Conservation (phyloP, 2,329 filamentous ascomycete genomes). For the Fusarium coffeatum region DNA sequence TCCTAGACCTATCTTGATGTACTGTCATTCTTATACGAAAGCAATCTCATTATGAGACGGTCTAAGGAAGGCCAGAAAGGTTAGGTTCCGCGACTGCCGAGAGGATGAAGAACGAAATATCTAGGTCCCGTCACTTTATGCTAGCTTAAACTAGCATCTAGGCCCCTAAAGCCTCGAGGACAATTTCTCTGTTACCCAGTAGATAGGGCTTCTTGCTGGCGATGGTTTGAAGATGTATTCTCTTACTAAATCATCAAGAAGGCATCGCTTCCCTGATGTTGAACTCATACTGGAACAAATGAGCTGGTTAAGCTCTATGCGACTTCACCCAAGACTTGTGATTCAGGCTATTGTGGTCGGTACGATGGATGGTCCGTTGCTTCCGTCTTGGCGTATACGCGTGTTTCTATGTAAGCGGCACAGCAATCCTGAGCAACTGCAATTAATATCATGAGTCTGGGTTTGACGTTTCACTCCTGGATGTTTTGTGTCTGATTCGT, state of each 20-base stretch:
- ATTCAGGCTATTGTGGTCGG: not conserved
- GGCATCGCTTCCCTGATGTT: not conserved
- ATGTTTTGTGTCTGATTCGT: not conserved
- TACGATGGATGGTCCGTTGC: not conserved
- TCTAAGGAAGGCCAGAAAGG: rapidly evolving
- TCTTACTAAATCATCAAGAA: not conserved
- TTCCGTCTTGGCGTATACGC: not conserved
- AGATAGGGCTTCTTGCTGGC: too few relatives aligned
- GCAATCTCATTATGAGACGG: not conserved
- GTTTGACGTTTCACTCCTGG: not conserved
- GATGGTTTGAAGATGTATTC: not conserved
- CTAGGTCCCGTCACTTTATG: not conserved
- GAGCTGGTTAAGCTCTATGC: not conserved
- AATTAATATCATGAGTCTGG: not conserved
- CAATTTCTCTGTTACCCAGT: too few relatives aligned
- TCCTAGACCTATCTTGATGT: not conserved
- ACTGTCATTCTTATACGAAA: not conserved
- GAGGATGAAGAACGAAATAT: not conserved
- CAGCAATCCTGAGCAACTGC: not conserved
- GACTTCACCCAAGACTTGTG: constrained; percentile 10
- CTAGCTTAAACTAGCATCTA: not conserved
- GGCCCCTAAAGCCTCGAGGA: too few relatives aligned
- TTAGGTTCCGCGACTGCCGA: not conserved
- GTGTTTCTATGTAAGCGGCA: not conserved
- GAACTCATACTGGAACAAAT: not conserved